phyloP scores from a whole-genome alignment of 1,139 yeast species.

The Candida sp. region DNA sequence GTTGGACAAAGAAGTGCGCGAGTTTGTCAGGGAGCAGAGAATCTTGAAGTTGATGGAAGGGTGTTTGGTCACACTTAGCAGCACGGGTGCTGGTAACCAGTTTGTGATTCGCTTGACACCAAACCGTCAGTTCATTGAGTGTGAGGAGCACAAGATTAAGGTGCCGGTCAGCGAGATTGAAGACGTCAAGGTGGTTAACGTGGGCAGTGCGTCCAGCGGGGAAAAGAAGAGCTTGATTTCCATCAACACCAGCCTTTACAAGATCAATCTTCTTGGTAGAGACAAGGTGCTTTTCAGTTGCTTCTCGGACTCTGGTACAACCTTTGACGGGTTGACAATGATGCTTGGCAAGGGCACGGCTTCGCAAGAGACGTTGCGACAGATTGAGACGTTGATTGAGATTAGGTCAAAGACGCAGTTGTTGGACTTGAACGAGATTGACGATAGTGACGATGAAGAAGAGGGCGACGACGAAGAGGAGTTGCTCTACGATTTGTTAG shows the following conservation, averaged over 20 bases:
- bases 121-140: slow-evolving; percentile 1
- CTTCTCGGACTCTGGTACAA: slow-evolving; percentile 73
- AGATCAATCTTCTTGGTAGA: slow-evolving; percentile 52
- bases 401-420: slow-evolving; percentile 71
- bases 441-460: slow-evolving; percentile 32
- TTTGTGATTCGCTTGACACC: neutral
- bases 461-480: slow-evolving; percentile 47
- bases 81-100: slow-evolving; percentile 1
- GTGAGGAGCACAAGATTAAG: slow-evolving; percentile 1
- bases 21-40: slow-evolving; percentile 82
- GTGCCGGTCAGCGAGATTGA: slow-evolving; percentile 2
- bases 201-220: neutral
- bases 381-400: slow-evolving; percentile 59
- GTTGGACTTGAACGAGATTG: slow-evolving; percentile 43
- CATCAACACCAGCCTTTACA: slow-evolving; percentile 56
- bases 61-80: neutral
- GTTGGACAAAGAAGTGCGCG: slow-evolving; percentile 63
- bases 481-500: slow-evolving; percentile 23
- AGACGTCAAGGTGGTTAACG: slow-evolving; percentile 2
- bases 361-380: slow-evolving; percentile 63
- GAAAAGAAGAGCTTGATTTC: slow-evolving; percentile 39
- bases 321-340: slow-evolving; percentile 81
- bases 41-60: slow-evolving; percentile 52
- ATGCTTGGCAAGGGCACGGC: slow-evolving; percentile 46
- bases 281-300: slow-evolving; percentile 53